phyloP scores from a whole-genome alignment of 179 eudicot genomes.

The Corrigiola litoralis region DNA sequence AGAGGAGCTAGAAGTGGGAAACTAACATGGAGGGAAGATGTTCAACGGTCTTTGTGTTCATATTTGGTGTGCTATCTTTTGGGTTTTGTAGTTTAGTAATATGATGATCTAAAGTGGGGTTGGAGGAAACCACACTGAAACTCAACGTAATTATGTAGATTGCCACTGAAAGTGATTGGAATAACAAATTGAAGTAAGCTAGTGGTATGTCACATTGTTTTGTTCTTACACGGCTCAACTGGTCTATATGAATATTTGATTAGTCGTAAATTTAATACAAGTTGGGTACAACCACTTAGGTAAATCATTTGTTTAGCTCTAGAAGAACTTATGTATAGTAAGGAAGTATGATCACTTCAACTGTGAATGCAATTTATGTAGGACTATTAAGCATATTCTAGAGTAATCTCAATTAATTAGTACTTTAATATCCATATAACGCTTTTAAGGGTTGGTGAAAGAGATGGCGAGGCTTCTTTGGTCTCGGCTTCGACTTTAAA shows the following conservation, averaged over 20 bases:
- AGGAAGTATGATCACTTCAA: neutral
- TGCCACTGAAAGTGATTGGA: neutral
- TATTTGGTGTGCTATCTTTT: neutral
- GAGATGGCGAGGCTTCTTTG: too few relatives aligned
- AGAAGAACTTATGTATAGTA: neutral
- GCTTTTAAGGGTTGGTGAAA: too few relatives aligned
- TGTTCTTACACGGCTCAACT: neutral
- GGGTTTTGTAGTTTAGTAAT: neutral
- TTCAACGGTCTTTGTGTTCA: neutral
- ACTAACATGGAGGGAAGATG: neutral
- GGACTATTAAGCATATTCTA: too few relatives aligned
- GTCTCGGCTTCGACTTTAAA: too few relatives aligned
- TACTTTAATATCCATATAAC: too few relatives aligned
- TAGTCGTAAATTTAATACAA: too few relatives aligned
- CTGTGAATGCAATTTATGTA: too few relatives aligned
- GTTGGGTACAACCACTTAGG: neutral
- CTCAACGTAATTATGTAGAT: too few relatives aligned
- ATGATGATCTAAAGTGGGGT: too few relatives aligned
- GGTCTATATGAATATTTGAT: too few relatives aligned
- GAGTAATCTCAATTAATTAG: too few relatives aligned
- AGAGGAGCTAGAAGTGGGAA: neutral
- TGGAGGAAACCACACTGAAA: too few relatives aligned
- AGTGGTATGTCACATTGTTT: neutral
- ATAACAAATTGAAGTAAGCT: neutral
- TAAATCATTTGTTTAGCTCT: neutral